Base-by-base conservation (phyloP, 1,284 basidiomycete species). In the Xerocomus subilludens region DNA sequence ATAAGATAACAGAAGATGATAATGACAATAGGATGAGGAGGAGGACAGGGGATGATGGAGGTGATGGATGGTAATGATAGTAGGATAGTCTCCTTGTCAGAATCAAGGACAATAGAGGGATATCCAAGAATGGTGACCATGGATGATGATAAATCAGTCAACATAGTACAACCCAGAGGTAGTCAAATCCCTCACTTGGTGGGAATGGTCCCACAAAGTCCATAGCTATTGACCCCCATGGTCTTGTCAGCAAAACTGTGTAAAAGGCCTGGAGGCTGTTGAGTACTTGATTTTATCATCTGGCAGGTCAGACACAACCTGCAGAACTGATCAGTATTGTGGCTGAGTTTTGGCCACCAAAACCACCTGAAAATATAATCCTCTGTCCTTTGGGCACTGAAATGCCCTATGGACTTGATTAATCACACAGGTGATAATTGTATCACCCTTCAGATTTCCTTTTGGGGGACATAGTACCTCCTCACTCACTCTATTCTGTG, bases 151-250 rank as follows among this genome's bases (percentile, higher is more conserved):
- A n/a, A n/a, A 81, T 85, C 33, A 86, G 64, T 35, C 82, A 77
- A 1, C 83, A 80, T 3, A 85, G 77, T 0, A 85, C 64, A 0
- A 84, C 78, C 85, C 81, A 80, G 0, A 88, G 80, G 38, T 42
- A 42, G 38, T 42, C 16, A 16, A 10, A 16, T 16, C 16, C 38
- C 9, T 16, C 16, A 16, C 49, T 38, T 10, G 27, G 35, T n/a
- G 33, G 47, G 33, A 65, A 65, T 27, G 33, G 64, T n/a, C 33
- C 27, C 45, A 65, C 13, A 18, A 65, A 65, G 13, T 55, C 64
- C 49, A 65, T 65, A 1, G 64, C 33, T 14, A 65, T 65, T 21
- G 64, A 65, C 18, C 27, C 49, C 35, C 64, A 65, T 4, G 25
- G 47, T 25, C 27, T 7, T 23, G 5, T 53, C 1, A 33, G 49